Evolutionary conservation across 2,329 filamentous ascomycete species (phyloP).

Genomic region (Ophiostoma pallidulum): DNA sequence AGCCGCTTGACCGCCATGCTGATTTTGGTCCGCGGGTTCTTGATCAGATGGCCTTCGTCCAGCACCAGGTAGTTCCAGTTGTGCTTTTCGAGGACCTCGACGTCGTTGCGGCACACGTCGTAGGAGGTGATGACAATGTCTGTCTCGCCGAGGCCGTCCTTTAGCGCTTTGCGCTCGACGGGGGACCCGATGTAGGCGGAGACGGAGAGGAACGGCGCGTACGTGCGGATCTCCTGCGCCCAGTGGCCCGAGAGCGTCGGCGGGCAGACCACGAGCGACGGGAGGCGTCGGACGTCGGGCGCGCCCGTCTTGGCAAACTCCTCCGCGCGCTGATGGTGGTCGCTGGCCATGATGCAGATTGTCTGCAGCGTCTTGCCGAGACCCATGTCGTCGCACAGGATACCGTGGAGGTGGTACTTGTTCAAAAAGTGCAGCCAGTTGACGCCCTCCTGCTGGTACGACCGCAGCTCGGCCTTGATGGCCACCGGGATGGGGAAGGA

Average conservation of each 20-base stretch:
- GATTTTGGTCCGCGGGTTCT: conserved; percentile 96
- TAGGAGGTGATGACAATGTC: conserved; percentile 97
- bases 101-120: conserved; percentile 93
- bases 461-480: conserved; percentile 92
- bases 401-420: conserved; percentile 93
- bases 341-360: conserved; percentile 93
- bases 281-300: conserved; percentile 67
- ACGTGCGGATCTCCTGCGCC: conserved; percentile 95
- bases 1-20: conserved; percentile 86
- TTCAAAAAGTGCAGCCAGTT: conserved; percentile 99
- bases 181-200: conserved; percentile 89
- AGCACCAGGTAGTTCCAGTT: conserved; percentile 95
- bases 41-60: conserved; percentile 96
- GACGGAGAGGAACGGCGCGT: conserved; percentile 85
- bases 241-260: conserved; percentile 95
- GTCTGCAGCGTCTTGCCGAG: conserved; percentile 97
- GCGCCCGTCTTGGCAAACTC: conserved; percentile 78
- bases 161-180: conserved; percentile 63
- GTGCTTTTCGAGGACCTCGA: conserved; percentile 70
- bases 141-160: conserved; percentile 60
- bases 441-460: conserved; percentile 96
- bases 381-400: conserved; percentile 98
- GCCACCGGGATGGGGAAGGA: conserved; percentile 86
- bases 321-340: conserved; percentile 87
- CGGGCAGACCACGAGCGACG: conserved; percentile 90